Conservation (phyloP, 192 early-diverging fungal species). For the Backusella mclennaniae region DNA sequence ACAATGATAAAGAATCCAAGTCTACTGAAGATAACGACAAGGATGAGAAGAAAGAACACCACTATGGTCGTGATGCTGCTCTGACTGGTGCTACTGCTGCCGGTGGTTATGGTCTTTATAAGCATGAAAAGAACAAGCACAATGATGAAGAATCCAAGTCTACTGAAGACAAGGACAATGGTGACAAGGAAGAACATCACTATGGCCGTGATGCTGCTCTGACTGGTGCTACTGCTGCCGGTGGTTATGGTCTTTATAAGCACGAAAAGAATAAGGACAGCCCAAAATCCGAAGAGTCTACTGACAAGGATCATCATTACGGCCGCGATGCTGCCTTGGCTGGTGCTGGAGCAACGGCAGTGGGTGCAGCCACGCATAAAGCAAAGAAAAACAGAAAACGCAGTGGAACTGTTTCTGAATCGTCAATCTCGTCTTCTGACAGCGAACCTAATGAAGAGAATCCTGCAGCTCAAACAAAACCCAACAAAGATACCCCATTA, state of each 20-base stretch:
- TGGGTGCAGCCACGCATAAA: neutral
- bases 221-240: neutral
- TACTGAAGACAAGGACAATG: neutral
- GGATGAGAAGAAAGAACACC: neutral
- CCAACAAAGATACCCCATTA: neutral
- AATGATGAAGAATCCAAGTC: neutral
- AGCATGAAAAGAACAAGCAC: neutral
- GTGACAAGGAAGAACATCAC: neutral
- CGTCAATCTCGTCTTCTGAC: neutral
- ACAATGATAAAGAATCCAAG: neutral
- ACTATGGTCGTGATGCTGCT: slow-evolving; percentile 2
- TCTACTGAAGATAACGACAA: neutral
- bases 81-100: neutral
- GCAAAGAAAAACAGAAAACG: neutral
- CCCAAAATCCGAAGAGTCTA: neutral
- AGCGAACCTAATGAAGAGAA: neutral
- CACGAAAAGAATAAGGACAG: neutral
- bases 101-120: neutral
- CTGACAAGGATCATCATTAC: neutral
- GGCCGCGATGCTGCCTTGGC: neutral
- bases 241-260: neutral
- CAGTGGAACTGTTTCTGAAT: neutral
- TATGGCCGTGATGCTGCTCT: neutral
- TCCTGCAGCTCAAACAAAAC: neutral
- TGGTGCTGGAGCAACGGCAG: neutral